Percentiles rank a stretch among this genome's conserved stretches.
Evolutionary conservation across 176 grass and related monocot genomes (phyloP).

Genomic region (Eleusine coracana): DNA sequence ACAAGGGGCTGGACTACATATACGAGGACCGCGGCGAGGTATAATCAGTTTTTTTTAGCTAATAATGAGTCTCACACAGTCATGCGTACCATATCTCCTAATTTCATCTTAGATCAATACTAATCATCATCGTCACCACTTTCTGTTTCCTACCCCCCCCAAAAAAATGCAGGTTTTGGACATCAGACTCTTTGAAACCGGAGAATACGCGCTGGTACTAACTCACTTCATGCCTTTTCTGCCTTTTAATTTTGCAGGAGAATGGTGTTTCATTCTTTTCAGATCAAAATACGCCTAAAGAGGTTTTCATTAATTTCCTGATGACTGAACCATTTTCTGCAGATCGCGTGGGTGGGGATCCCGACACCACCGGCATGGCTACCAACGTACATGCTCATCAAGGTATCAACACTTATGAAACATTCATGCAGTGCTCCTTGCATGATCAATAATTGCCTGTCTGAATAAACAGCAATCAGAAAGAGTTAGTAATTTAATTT

Average conservation of each 20-base stretch:
- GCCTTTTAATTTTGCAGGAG: neutral
- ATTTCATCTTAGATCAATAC: too few species aligned
- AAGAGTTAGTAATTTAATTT: neutral
- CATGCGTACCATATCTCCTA: neutral
- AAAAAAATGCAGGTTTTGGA: conserved; percentile 61
- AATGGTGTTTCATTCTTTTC: neutral
- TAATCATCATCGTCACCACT: too few species aligned
- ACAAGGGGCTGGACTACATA: conserved; percentile 88
- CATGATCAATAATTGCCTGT: neutral
- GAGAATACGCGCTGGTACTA: conserved; percentile 80
- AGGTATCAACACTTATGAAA: conserved; percentile 46
- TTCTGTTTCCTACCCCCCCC: neutral
- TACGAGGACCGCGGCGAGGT: conserved; percentile 92
- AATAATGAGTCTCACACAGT: neutral
- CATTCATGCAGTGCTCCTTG: neutral
- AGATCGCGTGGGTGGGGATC: conserved; percentile 97
- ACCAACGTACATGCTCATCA: conserved; percentile 96
- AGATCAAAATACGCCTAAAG: neutral
- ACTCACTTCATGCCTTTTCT: neutral
- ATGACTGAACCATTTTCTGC: neutral
- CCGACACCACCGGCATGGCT: conserved; percentile 91
- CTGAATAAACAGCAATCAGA: neutral
- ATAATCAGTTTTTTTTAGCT: neutral
- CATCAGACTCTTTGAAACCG: conserved; percentile 74
- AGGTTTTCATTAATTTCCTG: neutral